Evolutionary conservation across 1,139 yeast genomes (phyloP), one percentile per base, ranked within the genome.

Genomic region (Schwanniomyces etchellsii): DNA sequence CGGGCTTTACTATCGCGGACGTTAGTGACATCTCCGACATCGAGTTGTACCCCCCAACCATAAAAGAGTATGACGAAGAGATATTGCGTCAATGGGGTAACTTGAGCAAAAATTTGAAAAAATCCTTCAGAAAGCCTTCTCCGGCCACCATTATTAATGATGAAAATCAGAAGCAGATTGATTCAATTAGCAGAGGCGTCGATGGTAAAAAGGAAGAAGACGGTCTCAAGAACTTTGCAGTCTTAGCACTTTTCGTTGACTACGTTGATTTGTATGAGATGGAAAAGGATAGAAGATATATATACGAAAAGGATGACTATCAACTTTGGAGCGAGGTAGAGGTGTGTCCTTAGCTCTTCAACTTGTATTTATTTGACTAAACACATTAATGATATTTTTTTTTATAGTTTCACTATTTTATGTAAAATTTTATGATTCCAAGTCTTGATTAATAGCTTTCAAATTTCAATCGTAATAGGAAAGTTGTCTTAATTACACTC

Each of bases 241-340:
- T 83, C 16, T 71, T 82, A 20, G 79, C 82, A 21, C 55, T 85
- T 62, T 77, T 83, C 47, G 71, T 80, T 24, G 82, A 84, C 34
- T 61, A 67, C 32, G 94, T 81, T n/a, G 95, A 85, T 52, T 70
- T 70, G 44, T 70, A 77, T 35, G 81, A 77, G 41, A 60, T 79
- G 40, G 75, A 69, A 32, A 64, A 58, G 57, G 82, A 77, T 43
- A 63, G 73, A 38, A 64, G 89, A 42, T 65, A 64, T 33, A 52
- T 74, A 16, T 75, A 74, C 44, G 69, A 70, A 35, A 67, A 78
- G 43, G 72, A 69, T 36, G 67, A 59, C 28, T 57, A 63, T 32
- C 86, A 79, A 39, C 74, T 71, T 44, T 84, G 95, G 95, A 65
- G 64, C 27, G 91, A 83, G 49, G 65, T 64, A 35, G 93, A 82